Evolutionary conservation across 1,284 basidiomycete genomes (phyloP).

Genomic region (Boletus mariae): DNA sequence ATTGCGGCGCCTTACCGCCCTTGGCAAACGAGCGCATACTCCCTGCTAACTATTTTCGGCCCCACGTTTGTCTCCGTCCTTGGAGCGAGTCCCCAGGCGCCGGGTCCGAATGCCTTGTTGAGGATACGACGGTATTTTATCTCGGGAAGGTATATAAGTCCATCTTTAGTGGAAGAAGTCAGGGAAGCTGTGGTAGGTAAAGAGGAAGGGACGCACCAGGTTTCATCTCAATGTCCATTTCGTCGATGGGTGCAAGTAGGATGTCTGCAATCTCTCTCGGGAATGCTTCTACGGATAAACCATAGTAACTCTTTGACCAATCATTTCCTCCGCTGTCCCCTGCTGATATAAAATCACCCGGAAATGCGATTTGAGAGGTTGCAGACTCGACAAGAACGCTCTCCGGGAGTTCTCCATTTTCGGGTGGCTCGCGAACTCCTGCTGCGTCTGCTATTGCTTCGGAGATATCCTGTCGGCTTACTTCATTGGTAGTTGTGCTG

Average conservation of each 20-base stretch:
- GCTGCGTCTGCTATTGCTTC: constrained; percentile 21
- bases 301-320: constrained; percentile 88
- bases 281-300: constrained; percentile 80
- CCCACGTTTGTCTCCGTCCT: constrained; percentile 90
- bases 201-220: constrained; percentile 57
- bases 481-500: constrained; percentile 23
- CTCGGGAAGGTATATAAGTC: constrained; percentile 93
- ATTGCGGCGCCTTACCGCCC: constrained; percentile 60
- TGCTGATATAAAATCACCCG: constrained; percentile 27
- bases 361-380: constrained; percentile 24
- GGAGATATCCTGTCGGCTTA: constrained; percentile 15
- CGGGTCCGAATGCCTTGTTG: constrained; percentile 94
- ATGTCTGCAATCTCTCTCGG: constrained; percentile 70
- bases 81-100: constrained; percentile 95
- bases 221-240: constrained; percentile 88
- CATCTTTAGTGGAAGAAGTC: constrained; percentile 53
- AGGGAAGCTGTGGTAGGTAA: neutral
- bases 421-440: constrained; percentile 7
- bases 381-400: constrained; percentile 9
- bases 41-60: constrained; percentile 84
- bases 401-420: constrained; percentile 9
- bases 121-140: constrained; percentile 97
- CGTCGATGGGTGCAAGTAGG: constrained; percentile 73
- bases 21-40: constrained; percentile 93
- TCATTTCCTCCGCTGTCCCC: constrained; percentile 45